Base-by-base conservation (phyloP, 495 filamentous ascomycete species). In the Copromyces sp. region DNA sequence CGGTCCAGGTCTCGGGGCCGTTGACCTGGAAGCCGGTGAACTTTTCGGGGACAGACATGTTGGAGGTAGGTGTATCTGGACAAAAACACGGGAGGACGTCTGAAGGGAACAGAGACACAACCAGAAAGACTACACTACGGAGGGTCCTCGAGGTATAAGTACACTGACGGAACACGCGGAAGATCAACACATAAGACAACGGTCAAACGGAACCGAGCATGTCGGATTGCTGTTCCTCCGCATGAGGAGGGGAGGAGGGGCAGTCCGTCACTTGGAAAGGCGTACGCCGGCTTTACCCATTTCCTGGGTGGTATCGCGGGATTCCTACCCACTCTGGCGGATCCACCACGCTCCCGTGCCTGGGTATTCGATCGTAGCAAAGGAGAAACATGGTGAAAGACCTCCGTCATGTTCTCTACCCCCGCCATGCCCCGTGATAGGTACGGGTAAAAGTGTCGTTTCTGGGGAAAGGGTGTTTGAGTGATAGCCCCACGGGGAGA, bases 11-110 rank as follows among this genome's bases (percentile, higher is more conserved):
- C 12, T 83, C 82, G 1, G 86, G 78, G 9, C 84, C 83, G 42
- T 86, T 78, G 79, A 87, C 84, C 78, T 88, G 86, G 80, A 88
- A 88, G 69, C 87, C 87, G 38, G 83, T 84, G 76, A 83, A 82
- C 65, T 78, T 75, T 32, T 83, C 81, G 35, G 81, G 81, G 71
- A 80, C 79, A 39, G 81, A 77, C 81, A 83, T 83, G 35, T 53
- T 77, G 72, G 17, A 7, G 44, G 29, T 17, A 3, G 9, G 5
- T 16, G 29, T 40, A 69, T 53, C 29, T 39, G 11, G 24, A 68
- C 7, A 24, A 47, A 16, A 39, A 35, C 3, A 44, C 35, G 35
- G 5, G 38, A 38, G 0, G 38, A 40, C 0, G 68, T 17, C 32
- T 24, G 16, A 12, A n/a, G 14, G 7, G n/a, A 71, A 37, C 14